These are phyloP conservation scores for Stagonosporopsis vannaccii DNA, from an alignment of 2,329 filamentous ascomycete genomes.

Conservation along the genomic window DNA sequence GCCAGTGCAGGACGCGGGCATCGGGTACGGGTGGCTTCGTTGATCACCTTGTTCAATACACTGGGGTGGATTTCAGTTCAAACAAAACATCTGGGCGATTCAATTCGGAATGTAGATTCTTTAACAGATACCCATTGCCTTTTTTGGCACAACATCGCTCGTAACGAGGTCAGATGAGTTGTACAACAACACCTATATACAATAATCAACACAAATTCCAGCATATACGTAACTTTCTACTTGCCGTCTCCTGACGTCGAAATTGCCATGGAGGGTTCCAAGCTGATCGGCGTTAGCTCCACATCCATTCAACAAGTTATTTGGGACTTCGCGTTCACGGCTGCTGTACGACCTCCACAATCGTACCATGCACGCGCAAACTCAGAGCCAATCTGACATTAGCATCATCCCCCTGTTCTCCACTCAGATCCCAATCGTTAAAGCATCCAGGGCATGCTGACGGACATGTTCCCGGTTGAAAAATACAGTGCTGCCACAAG, in stretches of 20 bases:
- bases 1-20: conserved; percentile 48
- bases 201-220: conserved; percentile 3
- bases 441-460: conserved; percentile 8
- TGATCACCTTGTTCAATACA: conserved; percentile 15
- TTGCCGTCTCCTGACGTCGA: not conserved
- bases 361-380: conserved; percentile 9
- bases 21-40: conserved; percentile 50
- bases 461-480: conserved; percentile 13
- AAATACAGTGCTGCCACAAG: conserved; percentile 1
- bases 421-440: conserved; percentile 6
- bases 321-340: not conserved
- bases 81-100: conserved; percentile 40
- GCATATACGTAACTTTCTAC: not conserved
- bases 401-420: conserved; percentile 12
- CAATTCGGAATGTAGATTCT: conserved; percentile 20
- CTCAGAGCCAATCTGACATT: conserved; percentile 8
- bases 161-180: conserved; percentile 33
- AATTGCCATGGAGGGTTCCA: not conserved
- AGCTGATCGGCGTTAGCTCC: conserved; percentile 8
- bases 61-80: conserved; percentile 3
- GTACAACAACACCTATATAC: conserved; percentile 7
- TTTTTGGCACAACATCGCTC: conserved; percentile 36
- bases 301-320: conserved; percentile 1
- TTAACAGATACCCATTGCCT: conserved; percentile 42
- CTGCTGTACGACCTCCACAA: conserved; percentile 3